These are phyloP conservation scores for Aegilops sharonensis DNA, from an alignment of 176 grass and related monocot species.

Conservation along the genomic window DNA sequence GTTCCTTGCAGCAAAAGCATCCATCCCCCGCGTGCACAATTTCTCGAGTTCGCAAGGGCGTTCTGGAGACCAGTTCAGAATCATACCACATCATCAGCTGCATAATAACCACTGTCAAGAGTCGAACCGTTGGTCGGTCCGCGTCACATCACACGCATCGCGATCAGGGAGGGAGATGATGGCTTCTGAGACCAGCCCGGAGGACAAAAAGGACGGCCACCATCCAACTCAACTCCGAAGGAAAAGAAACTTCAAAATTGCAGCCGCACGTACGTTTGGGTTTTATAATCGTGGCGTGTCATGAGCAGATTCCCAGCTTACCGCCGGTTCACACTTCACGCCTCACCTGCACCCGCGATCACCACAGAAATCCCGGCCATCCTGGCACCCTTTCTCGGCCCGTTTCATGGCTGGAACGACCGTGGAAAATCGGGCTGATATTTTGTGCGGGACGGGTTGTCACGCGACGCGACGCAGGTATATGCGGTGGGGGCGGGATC, in stretches of 20 bases:
- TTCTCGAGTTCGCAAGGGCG: not conserved
- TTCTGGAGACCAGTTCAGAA: not conserved
- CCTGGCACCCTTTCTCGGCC: not conserved
- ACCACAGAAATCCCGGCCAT: not conserved
- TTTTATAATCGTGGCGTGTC: not conserved
- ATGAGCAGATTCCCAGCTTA: constrained; percentile 20
- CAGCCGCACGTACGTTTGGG: not conserved
- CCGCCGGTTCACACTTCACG: constrained; percentile 29
- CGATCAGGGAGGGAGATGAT: not conserved
- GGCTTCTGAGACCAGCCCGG: not conserved
- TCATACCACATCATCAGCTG: not conserved
- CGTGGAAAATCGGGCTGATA: too few relatives aligned
- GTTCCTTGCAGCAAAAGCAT: too few relatives aligned
- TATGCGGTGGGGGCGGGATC: not conserved
- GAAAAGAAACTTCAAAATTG: not conserved
- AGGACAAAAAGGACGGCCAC: not conserved
- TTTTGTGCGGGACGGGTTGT: not conserved
- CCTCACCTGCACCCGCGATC: not conserved
- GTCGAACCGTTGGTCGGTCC: not conserved
- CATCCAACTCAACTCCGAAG: not conserved
- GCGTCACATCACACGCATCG: not conserved
- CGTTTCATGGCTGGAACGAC: not conserved
- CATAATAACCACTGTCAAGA: not conserved
- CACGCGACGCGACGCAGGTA: not conserved
- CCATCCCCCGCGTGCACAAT: too few relatives aligned